Base-by-base conservation (phyloP, 1,284 basidiomycete species). In the Puccinia novopanici region DNA sequence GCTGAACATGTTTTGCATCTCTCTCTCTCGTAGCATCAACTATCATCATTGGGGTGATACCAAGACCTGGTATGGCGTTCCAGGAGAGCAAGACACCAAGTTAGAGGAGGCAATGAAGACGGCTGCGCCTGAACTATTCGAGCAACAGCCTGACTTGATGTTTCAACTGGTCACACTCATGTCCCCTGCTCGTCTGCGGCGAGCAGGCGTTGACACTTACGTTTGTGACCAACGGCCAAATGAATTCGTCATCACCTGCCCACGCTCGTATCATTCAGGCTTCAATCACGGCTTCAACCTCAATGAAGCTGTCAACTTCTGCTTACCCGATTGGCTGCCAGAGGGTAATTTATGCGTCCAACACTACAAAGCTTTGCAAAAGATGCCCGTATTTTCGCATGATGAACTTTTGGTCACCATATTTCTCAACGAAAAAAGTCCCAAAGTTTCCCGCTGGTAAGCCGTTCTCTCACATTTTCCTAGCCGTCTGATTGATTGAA, bases 1-100 rank as follows among this genome's bases (percentile, higher is more conserved):
- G 37, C 73, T 75, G 24, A 59, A 45, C 27, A 4, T 40, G 13
- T 45, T 75, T 42, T 63, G 17, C 22, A 17, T n/a, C 22, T 59
- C 9, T 27, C 50, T 40, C 45, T 4, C 34, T 34, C 34, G 37
- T 30, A 80, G 84, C 63, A 84, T 85, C 81, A 85, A 85, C 72
- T 85, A 85, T 78, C 84, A 85, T 77, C 96, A 98, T 86, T 98
- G 94, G 93, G 96, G 97, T 50, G 96, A 98, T 86, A 98, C 96
- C 61, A 99, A 99, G 88, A 99, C 96, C 0, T 99, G 97, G 97
- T 99, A 99, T 87, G 96, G 96, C 79, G 92, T 99, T 61, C 96
- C 97, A 0, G 97, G 93, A 34, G 90, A 90, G 77, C 93, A 97
- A 83, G 95, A 96, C 37, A 93, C 94, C 83, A 94, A 93, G 86